Base-by-base conservation (phyloP, 495 filamentous ascomycete species). In the Xylaria sp. region DNA sequence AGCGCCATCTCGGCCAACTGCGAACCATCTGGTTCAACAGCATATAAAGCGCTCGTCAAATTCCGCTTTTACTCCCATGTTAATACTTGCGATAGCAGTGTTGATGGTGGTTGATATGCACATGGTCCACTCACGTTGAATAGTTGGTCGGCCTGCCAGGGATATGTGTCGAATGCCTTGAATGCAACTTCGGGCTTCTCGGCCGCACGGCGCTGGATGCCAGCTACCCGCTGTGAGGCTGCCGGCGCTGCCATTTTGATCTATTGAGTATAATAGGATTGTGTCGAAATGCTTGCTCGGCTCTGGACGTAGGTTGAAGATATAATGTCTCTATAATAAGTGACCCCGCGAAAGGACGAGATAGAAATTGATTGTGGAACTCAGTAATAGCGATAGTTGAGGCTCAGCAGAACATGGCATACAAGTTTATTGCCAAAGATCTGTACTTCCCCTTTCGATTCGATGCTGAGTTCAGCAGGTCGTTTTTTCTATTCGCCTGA, bases 111-210 rank as follows among this genome's bases (percentile, higher is more conserved):
- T 5, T 26, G 3, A 15, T 55, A 6, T 63, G 19, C 21, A 19
- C 3, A 26, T 58, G n/a, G 6, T 9, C 14, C n/a, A 77, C 77
- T 78, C 72, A 80, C 81, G 57, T 76, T 72, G 68, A 83, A 83
- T 3, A 73, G 53, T 3, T 75, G 75, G 64, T 79, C 77, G 41
- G 73, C 75, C 33, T 70, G 44, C 77, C 77, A 79, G 19, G 77
- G 77, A 62, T 79, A 79, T 43, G 75, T 73, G 68, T 79, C 75
- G 55, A 79, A 79, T 24, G 77, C 77, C 19, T 61, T 71, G 69
- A 73, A 77, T 69, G 69, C 65, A 9, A 76, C 70, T 33, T 77
- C 67, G 5, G 73, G 71, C n/a, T 77, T 71, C 35, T 75, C 73
- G 29, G 77, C 75, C 26, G 68, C 73, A 33, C 71, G 77, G 52